Evolutionary conservation across 1,284 basidiomycete genomes (phyloP), one percentile per base, ranked within the genome.

Genomic region (Papiliotrema flavescens): DNA sequence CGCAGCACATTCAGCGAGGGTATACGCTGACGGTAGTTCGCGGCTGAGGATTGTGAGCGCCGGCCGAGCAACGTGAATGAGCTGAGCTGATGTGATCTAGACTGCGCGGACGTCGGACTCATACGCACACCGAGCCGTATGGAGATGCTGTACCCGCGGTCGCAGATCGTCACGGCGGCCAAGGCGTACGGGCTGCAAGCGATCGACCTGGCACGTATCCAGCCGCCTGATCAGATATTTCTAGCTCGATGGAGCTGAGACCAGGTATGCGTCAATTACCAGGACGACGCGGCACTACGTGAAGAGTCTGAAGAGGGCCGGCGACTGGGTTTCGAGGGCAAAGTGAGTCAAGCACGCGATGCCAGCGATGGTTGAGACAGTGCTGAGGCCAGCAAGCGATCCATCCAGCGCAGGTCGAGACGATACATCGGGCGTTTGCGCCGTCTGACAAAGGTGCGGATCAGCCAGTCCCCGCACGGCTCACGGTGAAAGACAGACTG

Each of bases 211-310:
- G 91, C 86, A 54, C 14, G 71, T 41, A 17, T 0, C 22, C 43
- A 35, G 11, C 2, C 26, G n/a, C 23, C 14, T 15, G 15, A 24
- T 39, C 7, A 5, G 17, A 15, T n/a, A n/a, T n/a, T 17, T 3
- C 17, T 41, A 34, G 32, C 43, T 5, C n/a, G n/a, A n/a, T n/a
- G n/a, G n/a, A n/a, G 35, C 36, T 51, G 55, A 37, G 11, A 17
- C n/a, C 64, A 90, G 87, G 90, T 95, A 1, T 95, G 92, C 71
- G 85, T 94, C 36, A 86, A 92, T 69, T 95, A 92, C 79, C 89
- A 89, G 69, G 85, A 94, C 68, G 66, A 79, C 3, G 80, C 82
- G 5, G 84, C 84, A 60, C 79, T 96, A 19, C 77, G 78, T 48
- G 83, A 87, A 3, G 92, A 96, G 71, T 89, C 87, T 52, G 75